phyloP scores from a whole-genome alignment of 495 filamentous ascomycete species.

The Podospora didyma region DNA sequence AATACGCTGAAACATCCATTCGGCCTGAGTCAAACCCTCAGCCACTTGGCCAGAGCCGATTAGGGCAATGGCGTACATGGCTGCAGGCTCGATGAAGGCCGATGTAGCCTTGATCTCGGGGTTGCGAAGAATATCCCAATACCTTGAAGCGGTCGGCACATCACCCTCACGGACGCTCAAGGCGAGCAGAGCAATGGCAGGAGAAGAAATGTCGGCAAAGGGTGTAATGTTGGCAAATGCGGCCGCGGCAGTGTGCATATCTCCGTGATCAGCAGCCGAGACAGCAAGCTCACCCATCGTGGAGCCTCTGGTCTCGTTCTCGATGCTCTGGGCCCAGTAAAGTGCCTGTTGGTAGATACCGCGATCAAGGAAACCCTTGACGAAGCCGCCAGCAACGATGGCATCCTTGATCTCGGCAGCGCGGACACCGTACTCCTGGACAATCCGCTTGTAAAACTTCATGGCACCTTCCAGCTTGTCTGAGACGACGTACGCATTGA shows the following conservation, averaged over 20 bases:
- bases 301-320: slow-evolving; percentile 26
- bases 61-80: slow-evolving; percentile 81
- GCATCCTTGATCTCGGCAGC: slow-evolving; percentile 58
- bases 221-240: slow-evolving; percentile 59
- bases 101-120: slow-evolving; percentile 53
- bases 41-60: slow-evolving; percentile 75
- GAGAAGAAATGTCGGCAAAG: slow-evolving; percentile 48
- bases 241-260: slow-evolving; percentile 62
- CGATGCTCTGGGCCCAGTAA: slow-evolving; percentile 53
- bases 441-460: slow-evolving; percentile 78
- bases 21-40: slow-evolving; percentile 69
- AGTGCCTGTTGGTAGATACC: slow-evolving; percentile 65
- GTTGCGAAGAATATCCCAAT: slow-evolving; percentile 68
- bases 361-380: slow-evolving; percentile 63
- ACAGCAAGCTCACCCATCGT: slow-evolving; percentile 45
- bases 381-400: slow-evolving; percentile 67
- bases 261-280: slow-evolving; percentile 72
- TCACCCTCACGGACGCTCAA: slow-evolving; percentile 78
- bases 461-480: slow-evolving; percentile 72
- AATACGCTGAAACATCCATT: slow-evolving; percentile 78
- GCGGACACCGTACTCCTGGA: slow-evolving; percentile 54
- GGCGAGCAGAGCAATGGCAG: slow-evolving; percentile 81
- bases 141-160: slow-evolving; percentile 65
- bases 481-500: slow-evolving; percentile 79
- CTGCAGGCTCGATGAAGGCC: slow-evolving; percentile 76